Percentiles rank a stretch among this genome's conserved stretches.
Evolutionary conservation across 805 yeast genomes (phyloP).

Genomic region (Nakazawaea peltata): DNA sequence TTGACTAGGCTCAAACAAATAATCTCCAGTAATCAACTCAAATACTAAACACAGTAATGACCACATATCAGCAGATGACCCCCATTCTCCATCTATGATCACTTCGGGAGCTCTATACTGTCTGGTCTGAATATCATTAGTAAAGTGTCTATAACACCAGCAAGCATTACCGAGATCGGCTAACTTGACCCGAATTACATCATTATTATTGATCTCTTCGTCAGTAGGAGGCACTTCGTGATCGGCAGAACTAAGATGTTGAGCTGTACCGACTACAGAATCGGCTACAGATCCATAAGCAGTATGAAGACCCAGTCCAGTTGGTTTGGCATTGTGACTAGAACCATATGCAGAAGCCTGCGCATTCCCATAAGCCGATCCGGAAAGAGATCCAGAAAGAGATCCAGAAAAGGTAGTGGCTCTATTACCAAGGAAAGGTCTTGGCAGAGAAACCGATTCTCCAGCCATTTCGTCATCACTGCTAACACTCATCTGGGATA

Average conservation of each 20-base stretch:
- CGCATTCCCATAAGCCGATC: too few relatives aligned
- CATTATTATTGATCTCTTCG: conserved; percentile 27
- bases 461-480: conserved; percentile 21
- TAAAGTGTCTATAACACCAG: conserved; percentile 53
- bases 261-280: too few relatives aligned
- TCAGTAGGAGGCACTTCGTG: conserved; percentile 26
- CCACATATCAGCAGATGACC: conserved; percentile 57
- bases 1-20: conserved; percentile 50
- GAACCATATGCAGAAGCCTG: too few relatives aligned
- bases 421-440: too few relatives aligned
- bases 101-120: conserved; percentile 87
- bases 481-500: conserved; percentile 31
- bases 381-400: too few relatives aligned
- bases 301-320: too few relatives aligned
- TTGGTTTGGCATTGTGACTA: too few relatives aligned
- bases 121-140: conserved; percentile 77
- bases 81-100: conserved; percentile 51
- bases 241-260: too few relatives aligned
- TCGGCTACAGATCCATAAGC: too few relatives aligned
- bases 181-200: conserved; percentile 39
- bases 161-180: conserved; percentile 71
- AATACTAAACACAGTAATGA: conserved; percentile 50
- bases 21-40: conserved; percentile 56
- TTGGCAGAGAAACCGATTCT: too few relatives aligned
- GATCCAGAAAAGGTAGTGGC: too few relatives aligned